Base-by-base conservation (phyloP, 2,329 filamentous ascomycete genomes). In the Nectriaceae sp. region DNA sequence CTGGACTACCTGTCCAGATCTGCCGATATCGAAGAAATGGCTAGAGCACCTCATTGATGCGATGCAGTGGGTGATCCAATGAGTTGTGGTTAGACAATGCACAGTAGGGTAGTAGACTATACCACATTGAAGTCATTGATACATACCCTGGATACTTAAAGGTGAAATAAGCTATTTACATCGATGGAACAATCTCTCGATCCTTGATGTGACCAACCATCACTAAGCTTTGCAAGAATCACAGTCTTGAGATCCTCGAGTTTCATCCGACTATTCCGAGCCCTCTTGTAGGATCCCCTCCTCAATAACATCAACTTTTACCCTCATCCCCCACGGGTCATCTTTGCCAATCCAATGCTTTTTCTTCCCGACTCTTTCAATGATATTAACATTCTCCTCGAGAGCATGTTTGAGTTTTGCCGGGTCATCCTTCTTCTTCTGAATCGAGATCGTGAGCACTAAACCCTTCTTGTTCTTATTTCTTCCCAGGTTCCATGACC, bases 331-430 rank as follows among this genome's bases (percentile, higher is more conserved):
- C 67, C 68, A 71, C 1, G 66, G 64, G 3, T 67, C 55, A 8
- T 60, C 59, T 4, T 61, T 61, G 2, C 65, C 67, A 22, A 67
- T 57, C 69, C 79, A 84, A 49, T 79, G 74, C 70, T 84, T 84
- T 65, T 74, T 77, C 70, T 84, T 85, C 1, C 82, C 82, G 5
- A 77, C 69, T 65, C 83, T 84, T 53, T 78, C 72, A 26, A 82
- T 64, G 61, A 70, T 62, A 35, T 68, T 58, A 19, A 72, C 55
- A 53, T 72, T 71, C 1, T 70, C 68, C 18, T 69, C 62, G 5
- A 75, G 61, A 2, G 68, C 68, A 33, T 75, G 70, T 26, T 66
- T 69, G 15, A 78, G 62, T 49, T 70, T 68, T 26, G 67, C 61
- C 3, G 67, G 67, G 41, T 72, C 68, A 6, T 66, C 56, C 16